Evolutionary conservation across 116 monocot species (phyloP).

Genomic region (Iris pallida): DNA sequence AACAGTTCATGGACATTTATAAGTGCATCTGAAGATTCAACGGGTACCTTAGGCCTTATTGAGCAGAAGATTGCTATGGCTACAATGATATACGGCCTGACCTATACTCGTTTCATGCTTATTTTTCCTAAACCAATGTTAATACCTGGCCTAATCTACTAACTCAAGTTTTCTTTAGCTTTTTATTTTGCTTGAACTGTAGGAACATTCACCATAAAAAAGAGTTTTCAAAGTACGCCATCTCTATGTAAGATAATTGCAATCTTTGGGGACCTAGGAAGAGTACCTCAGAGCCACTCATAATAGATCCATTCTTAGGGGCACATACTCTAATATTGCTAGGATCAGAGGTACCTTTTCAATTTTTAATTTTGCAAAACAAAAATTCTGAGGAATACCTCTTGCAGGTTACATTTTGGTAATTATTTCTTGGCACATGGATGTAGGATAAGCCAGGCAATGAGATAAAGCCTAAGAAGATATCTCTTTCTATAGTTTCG

Average conservation of each 20-base stretch:
- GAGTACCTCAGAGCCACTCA: conserved; percentile 25
- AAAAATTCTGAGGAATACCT: conserved; percentile 2
- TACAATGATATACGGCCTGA: no score
- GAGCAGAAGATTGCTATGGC: conserved; percentile 85
- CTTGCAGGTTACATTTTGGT: conserved; percentile 13
- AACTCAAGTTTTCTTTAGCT: not conserved
- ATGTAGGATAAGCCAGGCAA: conserved; percentile 30
- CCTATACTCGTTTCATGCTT: no score
- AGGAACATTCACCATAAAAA: conserved; percentile 19
- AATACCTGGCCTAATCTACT: no score
- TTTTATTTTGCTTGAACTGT: conserved; percentile 2
- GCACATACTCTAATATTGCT: conserved; percentile 45
- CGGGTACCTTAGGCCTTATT: conserved; percentile 44
- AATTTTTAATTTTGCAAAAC: not conserved
- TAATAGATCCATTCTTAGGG: conserved; percentile 46
- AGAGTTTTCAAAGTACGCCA: not conserved
- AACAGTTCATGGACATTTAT: conserved; percentile 90
- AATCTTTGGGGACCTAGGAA: conserved; percentile 59
- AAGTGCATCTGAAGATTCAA: conserved; percentile 59
- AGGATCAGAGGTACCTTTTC: conserved; percentile 47
- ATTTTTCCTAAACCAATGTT: no score
- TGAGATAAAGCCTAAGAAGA: conserved; percentile 25
- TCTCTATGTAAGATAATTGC: conserved; percentile 41
- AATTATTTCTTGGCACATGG: not conserved
- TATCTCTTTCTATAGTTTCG: conserved; percentile 62